A percentile compares a stretch with the other conserved stretches of the same genome.
phyloP scores from a whole-genome alignment of 1,284 basidiomycete genomes.

The Fomitopsis palustris region DNA sequence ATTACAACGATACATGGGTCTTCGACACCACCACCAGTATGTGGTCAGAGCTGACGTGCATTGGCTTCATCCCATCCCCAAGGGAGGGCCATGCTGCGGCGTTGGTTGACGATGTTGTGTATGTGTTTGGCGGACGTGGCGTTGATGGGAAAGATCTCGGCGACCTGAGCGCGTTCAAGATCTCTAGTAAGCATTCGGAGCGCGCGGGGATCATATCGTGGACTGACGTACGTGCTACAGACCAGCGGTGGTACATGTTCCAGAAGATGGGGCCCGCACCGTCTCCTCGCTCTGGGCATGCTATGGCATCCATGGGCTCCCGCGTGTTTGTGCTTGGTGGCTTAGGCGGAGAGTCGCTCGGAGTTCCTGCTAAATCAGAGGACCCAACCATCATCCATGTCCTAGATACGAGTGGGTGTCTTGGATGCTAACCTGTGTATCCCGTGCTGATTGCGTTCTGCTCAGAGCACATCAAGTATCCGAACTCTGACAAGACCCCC shows the following conservation, averaged over 20 bases:
- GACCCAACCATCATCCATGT: slow-evolving; percentile 86
- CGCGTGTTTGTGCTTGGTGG: slow-evolving; percentile 91
- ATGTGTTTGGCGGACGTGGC: slow-evolving; percentile 96
- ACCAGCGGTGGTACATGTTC: slow-evolving; percentile 94
- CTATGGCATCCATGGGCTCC: slow-evolving; percentile 88
- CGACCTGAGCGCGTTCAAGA: slow-evolving; percentile 96
- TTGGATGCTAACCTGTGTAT: neutral
- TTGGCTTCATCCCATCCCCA: slow-evolving; percentile 95
- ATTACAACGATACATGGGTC: slow-evolving; percentile 99
- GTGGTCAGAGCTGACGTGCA: slow-evolving; percentile 95
- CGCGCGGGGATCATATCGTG: neutral
- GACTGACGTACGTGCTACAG: slow-evolving; percentile 29
- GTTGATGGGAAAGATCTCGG: slow-evolving; percentile 96
- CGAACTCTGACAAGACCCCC: slow-evolving; percentile 58
- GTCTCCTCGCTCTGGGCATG: slow-evolving; percentile 88
- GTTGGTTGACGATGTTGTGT: slow-evolving; percentile 96
- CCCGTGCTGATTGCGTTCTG: slow-evolving; percentile 1
- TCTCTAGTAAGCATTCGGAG: slow-evolving; percentile 68
- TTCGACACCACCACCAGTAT: slow-evolving; percentile 81
- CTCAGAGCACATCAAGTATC: slow-evolving; percentile 92
- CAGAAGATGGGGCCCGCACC: slow-evolving; percentile 98
- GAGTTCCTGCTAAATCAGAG: slow-evolving; percentile 65
- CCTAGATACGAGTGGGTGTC: slow-evolving; percentile 84
- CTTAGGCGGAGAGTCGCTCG: slow-evolving; percentile 82
- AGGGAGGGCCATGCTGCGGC: slow-evolving; percentile 97